phyloP scores from a whole-genome alignment of 2,329 filamentous ascomycete genomes.

The Colletotrichum sojae region DNA sequence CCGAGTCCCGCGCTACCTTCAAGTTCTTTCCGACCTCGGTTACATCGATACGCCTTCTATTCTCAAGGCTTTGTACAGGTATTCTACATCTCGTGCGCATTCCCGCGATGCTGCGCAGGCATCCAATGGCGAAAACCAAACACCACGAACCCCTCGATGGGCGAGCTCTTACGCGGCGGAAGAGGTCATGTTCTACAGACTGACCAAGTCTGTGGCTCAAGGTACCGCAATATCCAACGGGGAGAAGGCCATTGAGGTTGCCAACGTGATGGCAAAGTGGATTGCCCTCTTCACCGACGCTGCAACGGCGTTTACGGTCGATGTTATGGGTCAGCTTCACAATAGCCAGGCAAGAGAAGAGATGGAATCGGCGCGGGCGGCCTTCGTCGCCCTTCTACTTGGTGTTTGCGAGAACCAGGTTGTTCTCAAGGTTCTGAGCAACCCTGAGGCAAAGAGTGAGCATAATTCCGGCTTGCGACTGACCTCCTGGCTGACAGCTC shows the following conservation, averaged over 20 bases:
- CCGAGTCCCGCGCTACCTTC: slow-evolving; percentile 71
- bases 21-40: slow-evolving; percentile 65
- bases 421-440: slow-evolving; percentile 68
- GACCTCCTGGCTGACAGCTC: slow-evolving; percentile 2
- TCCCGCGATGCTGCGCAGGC: slow-evolving; percentile 44
- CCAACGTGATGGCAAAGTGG: slow-evolving; percentile 68
- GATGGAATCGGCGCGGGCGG: slow-evolving; percentile 72
- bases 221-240: slow-evolving; percentile 62
- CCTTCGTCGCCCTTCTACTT: slow-evolving; percentile 74
- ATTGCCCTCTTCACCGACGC: slow-evolving; percentile 70
- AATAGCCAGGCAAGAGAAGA: slow-evolving; percentile 66
- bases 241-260: slow-evolving; percentile 65
- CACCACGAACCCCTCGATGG: slow-evolving; percentile 58
- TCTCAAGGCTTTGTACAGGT: slow-evolving; percentile 68
- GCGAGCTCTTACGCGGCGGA: slow-evolving; percentile 75
- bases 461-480: slow-evolving; percentile 3
- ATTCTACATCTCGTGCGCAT: slow-evolving; percentile 66
- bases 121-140: slow-evolving; percentile 9
- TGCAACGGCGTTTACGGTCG: slow-evolving; percentile 62
- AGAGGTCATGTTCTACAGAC: slow-evolving; percentile 93
- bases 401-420: slow-evolving; percentile 72
- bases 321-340: slow-evolving; percentile 63
- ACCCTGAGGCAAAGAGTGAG: slow-evolving; percentile 67
- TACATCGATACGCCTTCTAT: slow-evolving; percentile 69
- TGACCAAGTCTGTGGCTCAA: slow-evolving; percentile 86